phyloP scores from a whole-genome alignment of 306 rosid species.

The Sesbania bispinosa region DNA sequence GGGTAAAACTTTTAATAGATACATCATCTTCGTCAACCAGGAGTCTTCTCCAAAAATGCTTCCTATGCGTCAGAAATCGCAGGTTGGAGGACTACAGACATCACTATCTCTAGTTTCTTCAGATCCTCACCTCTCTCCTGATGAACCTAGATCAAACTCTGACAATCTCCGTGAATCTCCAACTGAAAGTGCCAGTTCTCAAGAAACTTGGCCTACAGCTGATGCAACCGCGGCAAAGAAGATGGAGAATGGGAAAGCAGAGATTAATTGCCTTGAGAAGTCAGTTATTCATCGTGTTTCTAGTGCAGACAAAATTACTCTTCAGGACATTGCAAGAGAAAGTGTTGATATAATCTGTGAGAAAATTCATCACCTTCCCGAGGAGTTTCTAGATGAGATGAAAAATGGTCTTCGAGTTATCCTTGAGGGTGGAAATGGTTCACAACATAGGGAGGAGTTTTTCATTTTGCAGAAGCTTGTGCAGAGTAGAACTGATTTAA shows the following conservation, averaged over 20 bases:
- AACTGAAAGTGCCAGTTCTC: conserved; percentile 89
- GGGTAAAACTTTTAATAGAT: conserved; percentile 37
- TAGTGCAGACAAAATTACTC: conserved; percentile 66
- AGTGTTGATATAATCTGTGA: conserved; percentile 65
- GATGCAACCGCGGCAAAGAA: conserved; percentile 76
- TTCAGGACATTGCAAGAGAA: conserved; percentile 76
- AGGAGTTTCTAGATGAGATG: conserved; percentile 70
- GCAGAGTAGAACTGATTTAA: conserved; percentile 72
- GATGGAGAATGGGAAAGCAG: conserved; percentile 76
- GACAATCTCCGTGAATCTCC: conserved; percentile 77
- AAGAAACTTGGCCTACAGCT: conserved; percentile 78
- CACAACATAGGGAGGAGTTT: conserved; percentile 77
- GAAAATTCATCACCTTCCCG: conserved; percentile 73
- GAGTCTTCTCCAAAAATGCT: conserved; percentile 52
- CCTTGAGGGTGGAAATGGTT: conserved; percentile 80
- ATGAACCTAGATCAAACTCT: conserved; percentile 74
- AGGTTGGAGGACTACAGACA: conserved; percentile 44
- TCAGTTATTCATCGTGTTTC: conserved; percentile 74
- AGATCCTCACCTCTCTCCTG: conserved; percentile 64
- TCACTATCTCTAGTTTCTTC: conserved; percentile 73
- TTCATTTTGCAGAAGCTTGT: conserved; percentile 68
- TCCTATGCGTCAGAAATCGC: conserved; percentile 38
- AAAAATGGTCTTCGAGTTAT: conserved; percentile 65
- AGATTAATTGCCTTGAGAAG: conserved; percentile 58
- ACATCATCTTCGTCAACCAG: conserved; percentile 50